phyloP scores from a whole-genome alignment of 371 early-diverging fungal genomes.

The Blastocladiella emersonii region DNA sequence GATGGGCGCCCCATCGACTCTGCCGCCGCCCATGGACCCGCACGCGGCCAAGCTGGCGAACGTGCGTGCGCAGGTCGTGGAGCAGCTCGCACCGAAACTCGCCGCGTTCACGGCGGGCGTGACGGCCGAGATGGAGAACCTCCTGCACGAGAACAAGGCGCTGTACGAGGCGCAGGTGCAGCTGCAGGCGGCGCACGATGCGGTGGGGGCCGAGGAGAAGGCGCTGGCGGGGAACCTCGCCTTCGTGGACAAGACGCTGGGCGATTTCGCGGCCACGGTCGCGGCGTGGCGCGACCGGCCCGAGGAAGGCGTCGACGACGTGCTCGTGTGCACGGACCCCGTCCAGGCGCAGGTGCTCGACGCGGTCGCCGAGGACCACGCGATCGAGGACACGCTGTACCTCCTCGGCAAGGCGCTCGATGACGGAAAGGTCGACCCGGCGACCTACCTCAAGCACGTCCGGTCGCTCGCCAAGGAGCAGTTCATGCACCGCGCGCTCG shows the following conservation, averaged over 20 bases:
- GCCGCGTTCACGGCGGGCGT: neutral
- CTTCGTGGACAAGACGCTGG: neutral
- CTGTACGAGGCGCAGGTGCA: neutral
- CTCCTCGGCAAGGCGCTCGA: slow-evolving; percentile 61
- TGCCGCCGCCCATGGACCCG: slow-evolving; percentile 10
- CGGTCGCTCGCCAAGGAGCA: slow-evolving; percentile 68
- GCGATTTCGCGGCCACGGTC: neutral
- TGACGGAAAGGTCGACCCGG: slow-evolving; percentile 46
- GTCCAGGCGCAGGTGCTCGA: slow-evolving; percentile 77
- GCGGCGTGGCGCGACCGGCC: neutral
- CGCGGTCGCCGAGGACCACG: slow-evolving; percentile 73
- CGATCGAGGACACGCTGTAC: slow-evolving; percentile 81
- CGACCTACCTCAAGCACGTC: slow-evolving; percentile 60
- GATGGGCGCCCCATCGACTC: slow-evolving; percentile 2
- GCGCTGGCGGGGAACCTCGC: neutral
- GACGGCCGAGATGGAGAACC: neutral
- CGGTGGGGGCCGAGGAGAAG: neutral
- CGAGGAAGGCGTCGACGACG: slow-evolving; percentile 34
- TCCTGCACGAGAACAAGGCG: neutral
- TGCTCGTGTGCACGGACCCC: slow-evolving; percentile 46
- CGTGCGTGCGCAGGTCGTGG: neutral
- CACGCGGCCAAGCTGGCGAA: neutral
- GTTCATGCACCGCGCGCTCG: slow-evolving; percentile 71
- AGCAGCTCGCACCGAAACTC: neutral
- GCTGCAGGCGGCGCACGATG: neutral